These are phyloP conservation scores for Hyparrhenia diplandra DNA, from an alignment of 176 grass and related monocot species.

Conservation along the genomic window DNA sequence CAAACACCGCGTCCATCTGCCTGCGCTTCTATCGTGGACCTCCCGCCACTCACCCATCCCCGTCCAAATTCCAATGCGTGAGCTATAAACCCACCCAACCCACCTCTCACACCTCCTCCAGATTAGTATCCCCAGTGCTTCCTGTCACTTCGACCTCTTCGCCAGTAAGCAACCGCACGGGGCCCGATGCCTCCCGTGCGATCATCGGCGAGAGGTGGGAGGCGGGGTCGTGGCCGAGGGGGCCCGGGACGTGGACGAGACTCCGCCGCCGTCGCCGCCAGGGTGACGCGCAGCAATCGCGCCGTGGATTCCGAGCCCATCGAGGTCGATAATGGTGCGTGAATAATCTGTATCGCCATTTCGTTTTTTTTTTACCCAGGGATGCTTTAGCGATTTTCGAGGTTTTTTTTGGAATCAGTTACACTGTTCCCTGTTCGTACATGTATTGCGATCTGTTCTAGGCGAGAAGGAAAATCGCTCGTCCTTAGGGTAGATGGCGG, in stretches of 20 bases:
- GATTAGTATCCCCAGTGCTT: background rate
- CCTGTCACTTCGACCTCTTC: background rate
- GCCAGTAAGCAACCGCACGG: background rate
- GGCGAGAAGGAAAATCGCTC: background rate
- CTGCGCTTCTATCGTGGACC: background rate
- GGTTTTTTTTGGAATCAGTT: no score
- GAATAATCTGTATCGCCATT: background rate
- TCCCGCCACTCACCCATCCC: conserved; percentile 25
- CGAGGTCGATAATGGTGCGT: conserved; percentile 15
- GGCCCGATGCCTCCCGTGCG: background rate
- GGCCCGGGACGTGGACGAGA: background rate
- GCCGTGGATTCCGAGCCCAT: background rate
- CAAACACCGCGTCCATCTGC: background rate
- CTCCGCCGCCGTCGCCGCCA: background rate
- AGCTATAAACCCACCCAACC: conserved; percentile 25
- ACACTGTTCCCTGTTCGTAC: no score
- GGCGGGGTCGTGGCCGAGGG: background rate
- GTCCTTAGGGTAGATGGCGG: background rate
- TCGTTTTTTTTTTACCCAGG: background rate
- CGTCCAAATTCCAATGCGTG: background rate
- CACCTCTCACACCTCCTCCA: background rate
- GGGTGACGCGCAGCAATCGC: background rate
- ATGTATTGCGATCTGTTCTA: background rate
- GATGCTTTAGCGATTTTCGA: background rate
- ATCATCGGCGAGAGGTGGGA: conserved; percentile 19